Conservation (phyloP, 2,329 filamentous ascomycete species). For the Pseudocercospora eumusae region DNA sequence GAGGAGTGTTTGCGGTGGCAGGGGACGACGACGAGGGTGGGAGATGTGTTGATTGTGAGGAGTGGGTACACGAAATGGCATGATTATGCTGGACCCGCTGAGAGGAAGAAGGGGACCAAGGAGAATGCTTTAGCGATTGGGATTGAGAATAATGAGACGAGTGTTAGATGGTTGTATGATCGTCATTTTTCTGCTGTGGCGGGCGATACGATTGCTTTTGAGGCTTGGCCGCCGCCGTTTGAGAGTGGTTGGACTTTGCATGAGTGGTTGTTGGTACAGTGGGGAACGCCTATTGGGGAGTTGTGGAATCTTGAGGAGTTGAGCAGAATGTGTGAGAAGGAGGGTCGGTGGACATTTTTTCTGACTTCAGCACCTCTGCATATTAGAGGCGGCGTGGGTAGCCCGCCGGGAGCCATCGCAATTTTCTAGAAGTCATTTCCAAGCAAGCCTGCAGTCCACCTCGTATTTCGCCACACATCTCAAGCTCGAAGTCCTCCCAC, state of each 20-base stretch:
- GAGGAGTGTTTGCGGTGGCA: conserved; percentile 31
- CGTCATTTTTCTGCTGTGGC: conserved; percentile 41
- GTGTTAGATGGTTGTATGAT: conserved; percentile 55
- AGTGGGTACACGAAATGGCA: conserved; percentile 47
- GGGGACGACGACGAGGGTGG: conserved; percentile 42
- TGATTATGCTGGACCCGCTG: conserved; percentile 24
- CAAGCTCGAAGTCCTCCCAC: neutral
- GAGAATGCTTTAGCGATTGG: conserved; percentile 31
- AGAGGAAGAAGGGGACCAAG: conserved; percentile 27
- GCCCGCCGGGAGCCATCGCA: conserved; percentile 36
- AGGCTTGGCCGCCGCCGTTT: conserved; percentile 35
- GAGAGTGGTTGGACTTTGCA: conserved; percentile 38
- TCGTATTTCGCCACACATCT: neutral
- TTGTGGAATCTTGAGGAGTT: conserved; percentile 46
- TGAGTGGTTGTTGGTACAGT: conserved; percentile 41
- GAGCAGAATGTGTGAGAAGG: conserved; percentile 39
- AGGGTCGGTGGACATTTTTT: conserved; percentile 45
- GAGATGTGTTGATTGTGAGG: conserved; percentile 59
- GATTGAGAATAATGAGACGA: conserved; percentile 52
- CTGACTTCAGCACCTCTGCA: conserved; percentile 46
- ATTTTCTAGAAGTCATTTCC: conserved; percentile 33
- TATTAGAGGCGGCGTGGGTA: conserved; percentile 39
- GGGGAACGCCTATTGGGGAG: conserved; percentile 46
- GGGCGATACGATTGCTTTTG: conserved; percentile 40
- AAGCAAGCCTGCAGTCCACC: neutral